These are phyloP conservation scores for Galerina sulciceps DNA, from an alignment of 768 basidiomycete species.

Conservation along the genomic window DNA sequence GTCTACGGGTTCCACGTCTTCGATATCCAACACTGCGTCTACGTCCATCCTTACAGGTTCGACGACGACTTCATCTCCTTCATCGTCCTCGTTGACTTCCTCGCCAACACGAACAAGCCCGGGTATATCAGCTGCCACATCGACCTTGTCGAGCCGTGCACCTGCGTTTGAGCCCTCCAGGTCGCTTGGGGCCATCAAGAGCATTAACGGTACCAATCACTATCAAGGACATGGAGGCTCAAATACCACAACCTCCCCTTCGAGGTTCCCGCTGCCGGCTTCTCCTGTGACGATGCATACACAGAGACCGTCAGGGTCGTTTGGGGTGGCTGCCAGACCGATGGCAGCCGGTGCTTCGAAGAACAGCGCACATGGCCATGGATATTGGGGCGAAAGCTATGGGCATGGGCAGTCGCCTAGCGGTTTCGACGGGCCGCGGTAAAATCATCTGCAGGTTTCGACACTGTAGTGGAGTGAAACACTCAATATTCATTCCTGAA, in stretches of 20 bases:
- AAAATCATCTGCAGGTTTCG: not conserved
- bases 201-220: constrained; percentile 1
- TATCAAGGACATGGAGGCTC: not conserved
- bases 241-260: not conserved
- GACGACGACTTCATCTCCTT: constrained; percentile 13
- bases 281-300: not conserved
- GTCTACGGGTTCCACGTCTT: not conserved
- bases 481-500: too few species aligned
- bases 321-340: not conserved
- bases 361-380: not conserved
- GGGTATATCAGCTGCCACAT: constrained; percentile 18
- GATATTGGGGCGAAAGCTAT: not conserved
- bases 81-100: constrained; percentile 9
- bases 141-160: constrained; percentile 56
- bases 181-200: constrained; percentile 5
- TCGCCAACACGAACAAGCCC: constrained; percentile 23
- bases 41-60: constrained; percentile 12
- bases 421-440: not conserved
- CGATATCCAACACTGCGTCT: constrained; percentile 10
- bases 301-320: not conserved
- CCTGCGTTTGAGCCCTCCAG: constrained; percentile 56
- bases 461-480: too few species aligned
- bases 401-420: not conserved
- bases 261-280: constrained; percentile 2
- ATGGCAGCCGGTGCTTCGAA: not conserved